Evolutionary conservation across 2,329 filamentous ascomycete species (phyloP).

Genomic region (Orbilia quercus): DNA sequence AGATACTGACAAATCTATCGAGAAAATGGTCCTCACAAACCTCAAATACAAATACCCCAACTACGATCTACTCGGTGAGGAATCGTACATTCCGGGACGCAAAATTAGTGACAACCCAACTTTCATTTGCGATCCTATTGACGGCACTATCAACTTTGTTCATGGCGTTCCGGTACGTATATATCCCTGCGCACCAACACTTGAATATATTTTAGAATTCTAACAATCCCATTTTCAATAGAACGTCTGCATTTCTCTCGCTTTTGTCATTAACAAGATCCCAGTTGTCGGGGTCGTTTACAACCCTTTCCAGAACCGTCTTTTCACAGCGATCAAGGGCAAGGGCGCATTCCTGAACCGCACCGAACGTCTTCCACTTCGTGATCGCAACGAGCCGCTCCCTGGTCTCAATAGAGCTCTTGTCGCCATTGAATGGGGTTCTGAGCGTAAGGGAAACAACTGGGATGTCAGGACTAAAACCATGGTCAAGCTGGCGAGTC

Average conservation of each 20-base stretch:
- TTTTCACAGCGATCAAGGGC: slow-evolving; percentile 77
- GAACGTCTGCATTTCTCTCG: slow-evolving; percentile 79
- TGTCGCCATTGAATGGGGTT: slow-evolving; percentile 79
- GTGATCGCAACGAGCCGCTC: slow-evolving; percentile 69
- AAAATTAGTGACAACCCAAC: slow-evolving; percentile 75
- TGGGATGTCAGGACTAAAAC: slow-evolving; percentile 76
- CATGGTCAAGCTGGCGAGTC: slow-evolving; percentile 72
- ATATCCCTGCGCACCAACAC: slow-evolving; percentile 3
- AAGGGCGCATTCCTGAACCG: slow-evolving; percentile 71
- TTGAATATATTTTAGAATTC: not conserved
- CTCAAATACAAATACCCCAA: slow-evolving; percentile 69
- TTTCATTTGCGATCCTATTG: slow-evolving; percentile 84
- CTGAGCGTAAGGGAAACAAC: slow-evolving; percentile 74
- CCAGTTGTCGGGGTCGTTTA: slow-evolving; percentile 80
- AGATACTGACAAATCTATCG: slow-evolving; percentile 75
- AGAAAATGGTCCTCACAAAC: slow-evolving; percentile 71
- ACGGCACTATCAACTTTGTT: slow-evolving; percentile 66
- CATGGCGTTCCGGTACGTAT: slow-evolving; percentile 55
- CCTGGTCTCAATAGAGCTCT: slow-evolving; percentile 72
- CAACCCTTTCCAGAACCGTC: slow-evolving; percentile 77
- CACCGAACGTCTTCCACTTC: slow-evolving; percentile 63
- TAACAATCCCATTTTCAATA: slow-evolving; percentile 24
- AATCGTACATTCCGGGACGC: slow-evolving; percentile 77
- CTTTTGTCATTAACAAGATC: slow-evolving; percentile 72
- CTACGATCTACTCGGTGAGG: slow-evolving; percentile 77